Evolutionary conservation across 1,284 basidiomycete genomes (phyloP).

Genomic region (Malassezia dermatis): DNA sequence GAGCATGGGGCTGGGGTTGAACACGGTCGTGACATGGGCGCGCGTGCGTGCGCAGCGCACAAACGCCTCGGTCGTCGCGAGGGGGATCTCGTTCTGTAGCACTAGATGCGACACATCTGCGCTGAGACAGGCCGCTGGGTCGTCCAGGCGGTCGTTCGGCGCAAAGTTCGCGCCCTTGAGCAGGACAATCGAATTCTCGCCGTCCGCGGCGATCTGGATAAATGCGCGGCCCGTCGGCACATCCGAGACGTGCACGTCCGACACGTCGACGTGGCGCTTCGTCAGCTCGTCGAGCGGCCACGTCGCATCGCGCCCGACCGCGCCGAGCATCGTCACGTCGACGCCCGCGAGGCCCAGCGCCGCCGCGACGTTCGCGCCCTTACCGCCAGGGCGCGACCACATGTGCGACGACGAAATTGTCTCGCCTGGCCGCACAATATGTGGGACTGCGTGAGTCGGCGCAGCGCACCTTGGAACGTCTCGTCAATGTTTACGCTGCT

Average conservation of each 20-base stretch:
- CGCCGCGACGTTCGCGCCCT: constrained; percentile 43
- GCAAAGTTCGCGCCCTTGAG: constrained; percentile 41
- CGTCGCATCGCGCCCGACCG: constrained; percentile 37
- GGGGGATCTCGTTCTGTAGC: constrained; percentile 56
- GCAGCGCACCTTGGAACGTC: constrained; percentile 25
- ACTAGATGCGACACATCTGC: constrained; percentile 50
- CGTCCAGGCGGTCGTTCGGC: constrained; percentile 14
- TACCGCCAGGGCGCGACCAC: constrained; percentile 36
- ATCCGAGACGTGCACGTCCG: constrained; percentile 22
- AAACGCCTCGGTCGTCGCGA: constrained; percentile 50
- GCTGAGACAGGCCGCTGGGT: constrained; percentile 5
- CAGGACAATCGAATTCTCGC: constrained; percentile 45
- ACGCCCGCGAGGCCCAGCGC: constrained; percentile 36
- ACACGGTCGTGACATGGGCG: constrained; percentile 40
- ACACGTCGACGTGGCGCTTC: constrained; percentile 24
- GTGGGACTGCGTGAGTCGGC: constrained; percentile 20
- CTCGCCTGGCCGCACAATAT: constrained; percentile 38
- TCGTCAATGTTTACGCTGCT: constrained; percentile 46
- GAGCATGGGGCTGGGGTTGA: constrained; percentile 56
- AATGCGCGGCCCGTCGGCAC: constrained; percentile 40
- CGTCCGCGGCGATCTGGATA: constrained; percentile 39
- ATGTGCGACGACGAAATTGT: constrained; percentile 38
- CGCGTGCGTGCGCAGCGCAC: constrained; percentile 24
- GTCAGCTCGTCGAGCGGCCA: constrained; percentile 40
- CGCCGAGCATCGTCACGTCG: constrained; percentile 25